Conservation (phyloP, 257 asterid genomes). For the Petrea volubilis region DNA sequence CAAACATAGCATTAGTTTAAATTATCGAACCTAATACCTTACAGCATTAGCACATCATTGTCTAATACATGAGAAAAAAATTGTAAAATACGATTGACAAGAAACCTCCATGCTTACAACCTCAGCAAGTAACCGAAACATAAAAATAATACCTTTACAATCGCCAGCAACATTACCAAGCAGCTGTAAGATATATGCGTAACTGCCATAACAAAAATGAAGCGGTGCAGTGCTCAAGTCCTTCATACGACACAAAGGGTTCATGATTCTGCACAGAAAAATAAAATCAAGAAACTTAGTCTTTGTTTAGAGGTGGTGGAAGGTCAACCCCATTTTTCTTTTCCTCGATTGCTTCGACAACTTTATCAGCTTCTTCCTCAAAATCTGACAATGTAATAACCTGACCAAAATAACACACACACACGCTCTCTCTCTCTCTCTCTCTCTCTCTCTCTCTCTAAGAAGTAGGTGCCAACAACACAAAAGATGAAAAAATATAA, state of each 20-base stretch:
- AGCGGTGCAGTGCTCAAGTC: conserved; percentile 97
- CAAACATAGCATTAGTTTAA: background rate
- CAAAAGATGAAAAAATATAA: background rate
- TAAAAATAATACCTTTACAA: conserved; percentile 71
- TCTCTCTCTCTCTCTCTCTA: too few relatives aligned
- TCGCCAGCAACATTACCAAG: conserved; percentile 93
- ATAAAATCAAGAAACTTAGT: background rate
- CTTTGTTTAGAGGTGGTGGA: background rate
- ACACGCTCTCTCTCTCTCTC: too few relatives aligned
- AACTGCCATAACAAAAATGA: conserved; percentile 96
- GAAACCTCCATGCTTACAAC: background rate
- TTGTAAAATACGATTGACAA: too few relatives aligned
- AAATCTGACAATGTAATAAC: conserved; percentile 68
- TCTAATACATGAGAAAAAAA: background rate
- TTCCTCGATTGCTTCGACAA: conserved; percentile 67
- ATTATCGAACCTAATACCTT: background rate
- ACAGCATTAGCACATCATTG: background rate
- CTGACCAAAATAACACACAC: conserved; percentile 31
- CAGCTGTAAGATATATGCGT: conserved; percentile 96
- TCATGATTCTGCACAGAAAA: conserved; percentile 65
- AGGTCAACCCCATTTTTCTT: conserved; percentile 49
- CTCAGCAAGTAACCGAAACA: background rate
- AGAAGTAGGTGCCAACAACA: conserved; percentile 1
- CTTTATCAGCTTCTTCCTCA: conserved; percentile 80
- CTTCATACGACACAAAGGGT: conserved; percentile 96